Base-by-base conservation (phyloP, 1,284 basidiomycete genomes). In the Sporisorium sorghi region DNA sequence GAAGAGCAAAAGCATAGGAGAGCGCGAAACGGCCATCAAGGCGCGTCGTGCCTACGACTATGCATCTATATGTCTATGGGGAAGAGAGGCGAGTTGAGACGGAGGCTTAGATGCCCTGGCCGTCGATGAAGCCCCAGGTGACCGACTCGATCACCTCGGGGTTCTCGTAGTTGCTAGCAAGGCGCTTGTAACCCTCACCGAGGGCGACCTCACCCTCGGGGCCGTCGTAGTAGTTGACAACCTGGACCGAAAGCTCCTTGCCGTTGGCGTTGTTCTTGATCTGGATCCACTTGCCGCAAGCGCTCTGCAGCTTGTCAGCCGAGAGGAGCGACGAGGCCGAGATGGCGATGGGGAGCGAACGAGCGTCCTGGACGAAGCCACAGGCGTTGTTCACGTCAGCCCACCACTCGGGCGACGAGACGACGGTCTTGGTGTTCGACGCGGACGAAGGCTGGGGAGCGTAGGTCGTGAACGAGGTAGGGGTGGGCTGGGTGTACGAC, bases 261-360 rank as follows among this genome's bases (percentile, higher is more conserved):
- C 73, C 72, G 73, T 78, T 78, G 53, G 62, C 57, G 65, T 73
- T 65, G 73, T 78, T 78, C 65, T 69, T 70, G 57, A 75, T 51
- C 68, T 73, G 73, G 66, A 78, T 51, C 72, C 72, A 75, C 73
- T 75, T 75, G 72, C 76, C 76, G 57, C 76, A 78, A 46, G 73
- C 73, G 44, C 50, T 42, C 35, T 26, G 10, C 47, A 78, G 73
- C 61, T 78, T 58, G 60, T 63, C 62, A 48, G 58, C 58, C 42
- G 56, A 8, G 57, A 72, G 69, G 52, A 73, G 65, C 39, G 65
- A 48, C 17, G 73, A 75, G 44, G 35, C 33, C 11, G 64, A 59
- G 72, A 78, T 78, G 63, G 69, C 76, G 47, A 76, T 63, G 66
- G 71, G 66, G 67, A 70, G 46, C 57, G 65, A 64, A 37, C 39